Conservation (phyloP, 352 stramenopile genomes). For the Elongisporangium senticosum region DNA sequence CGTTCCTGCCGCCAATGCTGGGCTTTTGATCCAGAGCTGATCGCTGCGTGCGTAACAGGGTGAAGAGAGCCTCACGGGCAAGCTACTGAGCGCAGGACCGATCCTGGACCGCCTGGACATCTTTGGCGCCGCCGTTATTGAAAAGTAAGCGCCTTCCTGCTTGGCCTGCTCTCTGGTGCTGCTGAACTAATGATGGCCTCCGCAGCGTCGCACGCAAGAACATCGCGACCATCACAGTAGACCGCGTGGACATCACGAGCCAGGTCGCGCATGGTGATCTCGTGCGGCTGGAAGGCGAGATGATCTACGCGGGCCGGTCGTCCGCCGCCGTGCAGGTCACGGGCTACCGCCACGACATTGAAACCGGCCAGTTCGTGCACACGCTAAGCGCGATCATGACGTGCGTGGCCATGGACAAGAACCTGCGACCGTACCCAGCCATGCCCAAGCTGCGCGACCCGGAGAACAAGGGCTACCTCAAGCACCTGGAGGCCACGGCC, state of each 20-base stretch:
- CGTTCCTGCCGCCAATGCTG: neutral
- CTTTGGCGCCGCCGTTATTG: constrained; percentile 52
- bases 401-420: constrained; percentile 57
- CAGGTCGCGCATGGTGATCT: constrained; percentile 61
- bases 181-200: neutral
- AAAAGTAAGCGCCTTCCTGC: constrained; percentile 32
- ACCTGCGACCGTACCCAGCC: constrained; percentile 47
- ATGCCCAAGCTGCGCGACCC: constrained; percentile 41
- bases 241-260: constrained; percentile 61
- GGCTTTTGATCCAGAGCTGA: neutral
- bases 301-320: constrained; percentile 53
- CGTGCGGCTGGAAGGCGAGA: constrained; percentile 56
- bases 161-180: neutral
- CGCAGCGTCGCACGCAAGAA: constrained; percentile 41
- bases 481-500: constrained; percentile 46
- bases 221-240: constrained; percentile 61
- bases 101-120: constrained; percentile 54
- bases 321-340: constrained; percentile 59
- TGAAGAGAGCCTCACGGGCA: constrained; percentile 44
- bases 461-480: constrained; percentile 34
- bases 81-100: constrained; percentile 42
- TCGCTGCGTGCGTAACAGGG: constrained; percentile 15
- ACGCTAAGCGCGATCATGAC: constrained; percentile 71
- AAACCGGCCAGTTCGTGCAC: constrained; percentile 60
- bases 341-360: constrained; percentile 59